A percentile compares a stretch with the other conserved stretches of the same genome.
phyloP scores from a whole-genome alignment of 257 asterid species.

The Solanum corneliomulleri region DNA sequence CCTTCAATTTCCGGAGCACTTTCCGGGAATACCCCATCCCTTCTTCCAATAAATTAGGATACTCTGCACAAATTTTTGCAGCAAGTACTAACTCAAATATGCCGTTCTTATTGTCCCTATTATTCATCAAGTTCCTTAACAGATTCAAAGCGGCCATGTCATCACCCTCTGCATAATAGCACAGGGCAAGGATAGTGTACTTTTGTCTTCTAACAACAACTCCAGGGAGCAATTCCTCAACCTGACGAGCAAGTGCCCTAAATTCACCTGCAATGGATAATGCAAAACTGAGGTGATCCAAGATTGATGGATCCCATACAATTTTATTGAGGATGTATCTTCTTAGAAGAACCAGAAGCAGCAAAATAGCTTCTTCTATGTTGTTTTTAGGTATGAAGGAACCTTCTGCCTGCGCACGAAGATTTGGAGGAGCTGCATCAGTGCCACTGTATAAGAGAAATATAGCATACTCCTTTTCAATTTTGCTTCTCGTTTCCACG shows the following conservation, averaged over 20 bases:
- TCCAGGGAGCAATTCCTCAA: constrained; percentile 69
- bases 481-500: constrained; percentile 34
- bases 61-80: constrained; percentile 59
- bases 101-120: constrained; percentile 32
- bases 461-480: constrained; percentile 66
- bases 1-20: constrained; percentile 15
- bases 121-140: constrained; percentile 48
- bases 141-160: constrained; percentile 45
- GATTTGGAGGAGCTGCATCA: constrained; percentile 75
- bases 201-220: constrained; percentile 35
- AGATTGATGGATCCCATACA: constrained; percentile 65
- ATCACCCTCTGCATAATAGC: constrained; percentile 65
- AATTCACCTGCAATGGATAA: constrained; percentile 60
- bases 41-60: constrained; percentile 38
- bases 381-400: constrained; percentile 69
- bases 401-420: constrained; percentile 66
- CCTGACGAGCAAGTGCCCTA: constrained; percentile 42
- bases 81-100: constrained; percentile 53
- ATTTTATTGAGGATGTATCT: constrained; percentile 23
- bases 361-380: constrained; percentile 75
- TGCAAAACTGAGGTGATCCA: constrained; percentile 69
- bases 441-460: constrained; percentile 80
- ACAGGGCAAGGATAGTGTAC: constrained; percentile 47
- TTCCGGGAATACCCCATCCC: constrained; percentile 35
- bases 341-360: constrained; percentile 49